Base-by-base conservation (phyloP, 371 early-diverging fungal species). In the Apophysomyces ossiformis region DNA sequence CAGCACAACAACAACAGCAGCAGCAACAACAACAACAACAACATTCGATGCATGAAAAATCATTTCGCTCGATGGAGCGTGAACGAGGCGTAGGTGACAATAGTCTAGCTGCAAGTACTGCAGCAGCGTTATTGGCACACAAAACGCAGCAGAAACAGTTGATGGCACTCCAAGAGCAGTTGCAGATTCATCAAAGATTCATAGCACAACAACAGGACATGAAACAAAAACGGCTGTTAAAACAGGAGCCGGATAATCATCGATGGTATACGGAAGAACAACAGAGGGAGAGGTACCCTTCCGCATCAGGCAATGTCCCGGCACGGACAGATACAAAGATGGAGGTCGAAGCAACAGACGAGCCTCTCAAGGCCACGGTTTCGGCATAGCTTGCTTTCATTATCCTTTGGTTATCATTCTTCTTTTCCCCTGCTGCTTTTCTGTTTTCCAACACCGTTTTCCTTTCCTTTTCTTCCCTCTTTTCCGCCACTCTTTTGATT, bases 21-120 rank as follows among this genome's bases (percentile, higher is more conserved):
- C 77, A 70, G 89, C 89, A n/a, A 88, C 87, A 67, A 93, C 95
- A 60, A 89, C 87, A 7, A 83, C 73, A 80, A 87, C 87, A 5
- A 50, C 54, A 50, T 6, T 12, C 38, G 41, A 61, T 43, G 13
- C 43, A 56, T 37, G 39, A 47, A n/a, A 37, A 63, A 47, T 21
- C 58, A 9, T 58, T 26, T 41, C 38, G 47, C 1, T 50, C 54
- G 54, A 50, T 50, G 54, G 54, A 50, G 9, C 54, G 21, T 21
- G 54, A 50, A 50, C 16, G 54, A 50, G 21, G 21, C 21, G 21
- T 9, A n/a, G 21, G 54, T 21, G 54, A 50, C 12, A 44, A 8
- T 21, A 37, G 56, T 36, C 45, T 64, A n/a, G 61, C 57, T 47
- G 57, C 69, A 38, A 60, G 57, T 50, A 65, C 65, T 7, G 59